Conservation (phyloP, 1,139 yeast genomes). For the Suhomyces terraborum region DNA sequence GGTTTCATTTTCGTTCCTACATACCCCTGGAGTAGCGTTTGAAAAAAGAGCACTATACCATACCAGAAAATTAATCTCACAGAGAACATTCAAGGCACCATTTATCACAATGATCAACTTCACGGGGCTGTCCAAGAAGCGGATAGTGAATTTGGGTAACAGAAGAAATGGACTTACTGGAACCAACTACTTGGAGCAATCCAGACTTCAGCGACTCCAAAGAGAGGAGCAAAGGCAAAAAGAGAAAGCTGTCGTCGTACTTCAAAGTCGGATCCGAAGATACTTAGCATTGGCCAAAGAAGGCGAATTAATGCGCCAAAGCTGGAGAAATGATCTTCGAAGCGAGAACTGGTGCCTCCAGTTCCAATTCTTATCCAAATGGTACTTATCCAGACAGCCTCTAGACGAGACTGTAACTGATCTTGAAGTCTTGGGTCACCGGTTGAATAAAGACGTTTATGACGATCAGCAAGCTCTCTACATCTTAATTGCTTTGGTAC, state of each 20-base stretch:
- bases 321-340: slow-evolving; percentile 7
- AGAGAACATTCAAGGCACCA: background rate
- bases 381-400: slow-evolving; percentile 14
- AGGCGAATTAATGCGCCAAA: slow-evolving; percentile 16
- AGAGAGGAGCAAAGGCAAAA: slow-evolving; percentile 59
- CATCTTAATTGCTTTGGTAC: background rate
- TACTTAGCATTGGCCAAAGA: slow-evolving; percentile 30
- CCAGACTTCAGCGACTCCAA: slow-evolving; percentile 64
- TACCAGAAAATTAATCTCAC: slow-evolving; percentile 7
- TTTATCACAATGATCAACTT: slow-evolving; percentile 50
- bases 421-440: slow-evolving; percentile 2
- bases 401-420: slow-evolving; percentile 5
- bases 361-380: slow-evolving; percentile 23
- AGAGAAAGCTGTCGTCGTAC: slow-evolving; percentile 47
- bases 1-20: background rate
- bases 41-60: slow-evolving; percentile 2
- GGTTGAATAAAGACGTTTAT: background rate
- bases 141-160: slow-evolving; percentile 79
- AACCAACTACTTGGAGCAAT: slow-evolving; percentile 53
- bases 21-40: slow-evolving; percentile 2
- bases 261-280: slow-evolving; percentile 53
- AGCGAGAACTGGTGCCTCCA: slow-evolving; percentile 18
- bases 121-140: slow-evolving; percentile 61
- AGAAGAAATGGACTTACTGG: slow-evolving; percentile 25
- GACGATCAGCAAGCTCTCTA: background rate